A percentile compares a stretch with the other conserved stretches of the same genome.
Evolutionary conservation across 352 stramenopile species (phyloP).

Genomic region (Phytopythium vexans): DNA sequence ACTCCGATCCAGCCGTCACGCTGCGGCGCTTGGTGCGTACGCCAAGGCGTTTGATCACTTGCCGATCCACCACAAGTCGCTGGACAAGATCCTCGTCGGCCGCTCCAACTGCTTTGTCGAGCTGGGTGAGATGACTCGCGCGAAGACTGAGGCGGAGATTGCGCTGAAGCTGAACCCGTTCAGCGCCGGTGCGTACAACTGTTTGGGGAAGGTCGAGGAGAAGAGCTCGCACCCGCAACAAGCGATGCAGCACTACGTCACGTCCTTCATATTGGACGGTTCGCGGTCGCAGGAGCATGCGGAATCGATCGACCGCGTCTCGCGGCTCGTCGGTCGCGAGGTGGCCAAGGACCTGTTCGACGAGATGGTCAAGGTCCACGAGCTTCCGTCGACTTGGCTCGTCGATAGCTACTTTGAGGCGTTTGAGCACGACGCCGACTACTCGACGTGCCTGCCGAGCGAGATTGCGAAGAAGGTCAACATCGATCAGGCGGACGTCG

Average conservation of each 20-base stretch:
- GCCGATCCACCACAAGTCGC: constrained; percentile 62
- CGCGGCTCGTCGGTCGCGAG: constrained; percentile 55
- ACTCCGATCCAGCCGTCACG: constrained; percentile 38
- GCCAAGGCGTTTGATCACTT: constrained; percentile 58
- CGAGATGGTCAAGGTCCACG: constrained; percentile 65
- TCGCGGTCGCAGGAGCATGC: constrained; percentile 68
- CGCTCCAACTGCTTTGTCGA: constrained; percentile 60
- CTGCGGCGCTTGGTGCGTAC: constrained; percentile 57
- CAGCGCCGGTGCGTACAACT: constrained; percentile 64
- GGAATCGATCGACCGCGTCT: constrained; percentile 70
- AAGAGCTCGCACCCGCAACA: constrained; percentile 38
- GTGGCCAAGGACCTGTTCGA: constrained; percentile 69
- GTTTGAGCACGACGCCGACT: constrained; percentile 77
- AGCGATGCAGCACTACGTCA: constrained; percentile 84
- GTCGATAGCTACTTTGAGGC: constrained; percentile 85
- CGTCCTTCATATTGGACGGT: constrained; percentile 77
- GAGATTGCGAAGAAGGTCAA: constrained; percentile 59
- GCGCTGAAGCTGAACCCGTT: constrained; percentile 65
- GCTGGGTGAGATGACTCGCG: constrained; percentile 36
- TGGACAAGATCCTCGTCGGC: constrained; percentile 54
- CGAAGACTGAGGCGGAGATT: constrained; percentile 39
- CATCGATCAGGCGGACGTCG: constrained; percentile 33
- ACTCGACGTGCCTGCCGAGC: constrained; percentile 46
- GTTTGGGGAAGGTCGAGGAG: constrained; percentile 62
- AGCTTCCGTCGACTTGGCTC: constrained; percentile 75